Evolutionary conservation across 2,329 filamentous ascomycete species (phyloP).

Genomic region (Phaeoacremonium minimum): DNA sequence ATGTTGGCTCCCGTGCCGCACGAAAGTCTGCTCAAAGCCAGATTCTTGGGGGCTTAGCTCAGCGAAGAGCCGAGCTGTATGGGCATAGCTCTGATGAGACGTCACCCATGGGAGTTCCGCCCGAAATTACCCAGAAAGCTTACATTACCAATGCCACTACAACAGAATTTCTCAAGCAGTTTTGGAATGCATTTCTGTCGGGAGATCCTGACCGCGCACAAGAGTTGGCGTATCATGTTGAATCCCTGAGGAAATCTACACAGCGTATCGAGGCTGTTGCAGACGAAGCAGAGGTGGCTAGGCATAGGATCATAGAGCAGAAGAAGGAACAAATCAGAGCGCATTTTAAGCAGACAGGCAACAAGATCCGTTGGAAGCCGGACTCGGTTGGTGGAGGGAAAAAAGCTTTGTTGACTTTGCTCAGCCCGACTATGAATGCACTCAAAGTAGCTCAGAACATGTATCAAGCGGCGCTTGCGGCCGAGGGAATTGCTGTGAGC

Average conservation of each 20-base stretch:
- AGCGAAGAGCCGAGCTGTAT: slow-evolving; percentile 56
- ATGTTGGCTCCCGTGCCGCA: slow-evolving; percentile 67
- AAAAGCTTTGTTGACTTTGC: slow-evolving; percentile 69
- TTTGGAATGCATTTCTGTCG: slow-evolving; percentile 89
- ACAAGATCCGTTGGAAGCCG: slow-evolving; percentile 66
- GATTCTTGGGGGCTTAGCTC: slow-evolving; percentile 60
- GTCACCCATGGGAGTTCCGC: slow-evolving; percentile 52
- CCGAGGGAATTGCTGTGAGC: slow-evolving; percentile 41
- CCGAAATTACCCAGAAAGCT: slow-evolving; percentile 54
- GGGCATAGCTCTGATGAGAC: slow-evolving; percentile 41
- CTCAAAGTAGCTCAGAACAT: slow-evolving; percentile 66
- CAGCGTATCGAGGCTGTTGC: slow-evolving; percentile 78
- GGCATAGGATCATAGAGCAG: slow-evolving; percentile 60
- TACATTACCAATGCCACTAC: slow-evolving; percentile 82
- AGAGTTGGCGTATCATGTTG: slow-evolving; percentile 77
- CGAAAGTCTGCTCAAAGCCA: slow-evolving; percentile 61
- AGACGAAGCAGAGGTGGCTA: slow-evolving; percentile 71
- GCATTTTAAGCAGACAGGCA: slow-evolving; percentile 67
- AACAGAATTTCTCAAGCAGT: slow-evolving; percentile 93
- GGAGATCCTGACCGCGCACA: slow-evolving; percentile 76
- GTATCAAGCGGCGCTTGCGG: slow-evolving; percentile 67
- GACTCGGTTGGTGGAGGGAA: slow-evolving; percentile 69
- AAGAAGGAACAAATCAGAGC: slow-evolving; percentile 68
- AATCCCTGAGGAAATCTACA: slow-evolving; percentile 73
- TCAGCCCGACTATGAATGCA: slow-evolving; percentile 69